Evolutionary conservation across 257 asterid species (phyloP).

Genomic region (Scutellaria barbata): DNA sequence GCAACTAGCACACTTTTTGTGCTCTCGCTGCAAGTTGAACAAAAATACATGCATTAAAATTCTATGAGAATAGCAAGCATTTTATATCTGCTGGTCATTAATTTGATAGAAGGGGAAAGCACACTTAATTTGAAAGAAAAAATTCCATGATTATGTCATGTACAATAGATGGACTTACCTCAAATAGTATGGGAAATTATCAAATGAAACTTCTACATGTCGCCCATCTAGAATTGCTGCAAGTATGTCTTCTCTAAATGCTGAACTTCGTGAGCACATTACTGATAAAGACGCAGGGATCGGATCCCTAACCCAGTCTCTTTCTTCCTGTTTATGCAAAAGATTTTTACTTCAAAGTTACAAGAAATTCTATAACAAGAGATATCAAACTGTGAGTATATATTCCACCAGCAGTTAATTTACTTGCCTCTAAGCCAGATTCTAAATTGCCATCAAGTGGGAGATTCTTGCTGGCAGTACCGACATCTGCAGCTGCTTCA

Average conservation of each 20-base stretch:
- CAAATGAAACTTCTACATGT: constrained; percentile 72
- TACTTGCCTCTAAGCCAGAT: constrained; percentile 64
- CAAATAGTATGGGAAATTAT: constrained; percentile 83
- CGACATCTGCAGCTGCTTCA: constrained; percentile 60
- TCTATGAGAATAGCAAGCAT: constrained; percentile 19
- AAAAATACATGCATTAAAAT: constrained; percentile 28
- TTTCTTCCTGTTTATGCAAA: constrained; percentile 56
- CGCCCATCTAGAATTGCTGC: constrained; percentile 65
- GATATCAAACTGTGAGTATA: constrained; percentile 30
- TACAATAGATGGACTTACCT: constrained; percentile 51
- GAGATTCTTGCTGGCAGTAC: constrained; percentile 55
- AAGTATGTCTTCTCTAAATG: constrained; percentile 65
- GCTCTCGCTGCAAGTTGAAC: constrained; percentile 71
- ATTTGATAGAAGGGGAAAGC: constrained; percentile 16
- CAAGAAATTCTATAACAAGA: constrained; percentile 22
- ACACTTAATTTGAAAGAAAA: constrained; percentile 20
- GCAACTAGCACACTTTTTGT: constrained; percentile 82
- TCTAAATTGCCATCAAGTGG: constrained; percentile 61
- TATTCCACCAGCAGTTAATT: constrained; percentile 37
- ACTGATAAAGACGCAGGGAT: constrained; percentile 57
- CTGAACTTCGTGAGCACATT: constrained; percentile 58
- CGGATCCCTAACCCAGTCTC: constrained; percentile 66
- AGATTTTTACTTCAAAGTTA: constrained; percentile 32
- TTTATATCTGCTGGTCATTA: constrained; percentile 22
- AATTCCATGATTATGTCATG: not conserved